A percentile compares a stretch with the other conserved stretches of the same genome.
These are phyloP conservation scores for Saccharomycopsis olivae DNA, from an alignment of 805 yeast genomes.

Conservation along the genomic window DNA sequence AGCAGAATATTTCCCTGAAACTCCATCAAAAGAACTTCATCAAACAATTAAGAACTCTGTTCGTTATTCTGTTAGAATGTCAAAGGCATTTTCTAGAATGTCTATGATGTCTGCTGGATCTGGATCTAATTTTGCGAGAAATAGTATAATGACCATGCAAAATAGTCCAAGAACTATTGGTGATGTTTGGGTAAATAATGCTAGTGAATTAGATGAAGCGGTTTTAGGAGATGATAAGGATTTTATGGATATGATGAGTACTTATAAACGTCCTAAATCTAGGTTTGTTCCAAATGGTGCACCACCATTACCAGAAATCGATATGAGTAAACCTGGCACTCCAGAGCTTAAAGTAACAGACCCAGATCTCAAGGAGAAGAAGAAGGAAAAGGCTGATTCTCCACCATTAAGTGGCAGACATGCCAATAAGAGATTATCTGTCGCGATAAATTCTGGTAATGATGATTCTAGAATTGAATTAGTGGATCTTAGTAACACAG, in stretches of 20 bases:
- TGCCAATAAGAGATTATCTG: slow-evolving; percentile 13
- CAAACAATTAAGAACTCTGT: slow-evolving; percentile 79
- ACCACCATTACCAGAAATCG: slow-evolving; percentile 17
- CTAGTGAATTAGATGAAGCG: slow-evolving; percentile 32
- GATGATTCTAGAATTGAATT: slow-evolving; percentile 16
- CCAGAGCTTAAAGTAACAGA: background rate
- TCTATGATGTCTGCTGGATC: slow-evolving; percentile 12
- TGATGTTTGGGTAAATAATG: slow-evolving; percentile 35
- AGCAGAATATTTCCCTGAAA: slow-evolving; percentile 85
- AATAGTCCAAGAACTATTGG: slow-evolving; percentile 31
- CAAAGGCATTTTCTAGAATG: slow-evolving; percentile 22
- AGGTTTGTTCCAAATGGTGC: slow-evolving; percentile 16
- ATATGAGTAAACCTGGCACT: background rate
- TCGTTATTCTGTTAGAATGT: slow-evolving; percentile 59
- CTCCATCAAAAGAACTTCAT: slow-evolving; percentile 59
- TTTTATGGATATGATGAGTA: slow-evolving; percentile 15
- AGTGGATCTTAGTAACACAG: slow-evolving; percentile 9
- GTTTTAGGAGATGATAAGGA: slow-evolving; percentile 20
- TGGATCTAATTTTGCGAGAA: slow-evolving; percentile 3
- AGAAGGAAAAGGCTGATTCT: no score
- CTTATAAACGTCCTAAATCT: slow-evolving; percentile 16
- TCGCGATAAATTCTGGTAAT: slow-evolving; percentile 14
- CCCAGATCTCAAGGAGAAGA: no score
- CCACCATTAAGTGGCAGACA: background rate
- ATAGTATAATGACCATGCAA: slow-evolving; percentile 10